These are phyloP conservation scores for Isabelozyma rhagii DNA, from an alignment of 805 yeast species.

Conservation along the genomic window DNA sequence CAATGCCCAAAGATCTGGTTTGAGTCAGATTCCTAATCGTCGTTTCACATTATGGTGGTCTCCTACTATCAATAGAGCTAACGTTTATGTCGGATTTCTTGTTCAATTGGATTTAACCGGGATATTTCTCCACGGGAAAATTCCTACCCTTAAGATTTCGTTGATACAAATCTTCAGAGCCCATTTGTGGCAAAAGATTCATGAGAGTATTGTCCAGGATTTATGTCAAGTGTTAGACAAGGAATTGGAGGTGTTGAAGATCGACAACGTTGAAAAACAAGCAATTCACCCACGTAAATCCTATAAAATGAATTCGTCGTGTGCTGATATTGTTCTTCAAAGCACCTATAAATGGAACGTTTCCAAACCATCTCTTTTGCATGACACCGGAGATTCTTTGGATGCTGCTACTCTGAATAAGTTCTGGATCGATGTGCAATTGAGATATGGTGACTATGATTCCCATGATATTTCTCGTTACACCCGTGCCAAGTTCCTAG, in stretches of 20 bases:
- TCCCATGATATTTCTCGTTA: constrained; percentile 95
- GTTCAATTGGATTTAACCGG: constrained; percentile 97
- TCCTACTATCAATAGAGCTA: constrained; percentile 96
- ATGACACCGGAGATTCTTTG: constrained; percentile 65
- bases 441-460: constrained; percentile 95
- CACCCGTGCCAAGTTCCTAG: constrained; percentile 87
- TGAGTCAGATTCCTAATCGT: constrained; percentile 96
- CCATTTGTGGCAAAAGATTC: constrained; percentile 98
- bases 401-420: constrained; percentile 60
- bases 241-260: constrained; percentile 76
- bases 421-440: constrained; percentile 93
- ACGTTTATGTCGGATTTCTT: constrained; percentile 94
- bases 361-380: constrained; percentile 73
- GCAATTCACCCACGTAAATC: constrained; percentile 97
- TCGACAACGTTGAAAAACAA: constrained; percentile 84
- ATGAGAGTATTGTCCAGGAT: constrained; percentile 92
- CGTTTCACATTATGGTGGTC: constrained; percentile 99
- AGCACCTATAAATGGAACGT: constrained; percentile 82
- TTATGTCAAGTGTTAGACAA: constrained; percentile 87
- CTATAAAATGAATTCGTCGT: constrained; percentile 92
- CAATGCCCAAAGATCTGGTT: constrained; percentile 95
- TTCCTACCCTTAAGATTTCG: constrained; percentile 94
- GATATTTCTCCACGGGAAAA: constrained; percentile 94
- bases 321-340: constrained; percentile 82
- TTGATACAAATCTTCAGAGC: constrained; percentile 95